Conservation (phyloP, 805 yeast species). For the Sporopachydermia lactativora region DNA sequence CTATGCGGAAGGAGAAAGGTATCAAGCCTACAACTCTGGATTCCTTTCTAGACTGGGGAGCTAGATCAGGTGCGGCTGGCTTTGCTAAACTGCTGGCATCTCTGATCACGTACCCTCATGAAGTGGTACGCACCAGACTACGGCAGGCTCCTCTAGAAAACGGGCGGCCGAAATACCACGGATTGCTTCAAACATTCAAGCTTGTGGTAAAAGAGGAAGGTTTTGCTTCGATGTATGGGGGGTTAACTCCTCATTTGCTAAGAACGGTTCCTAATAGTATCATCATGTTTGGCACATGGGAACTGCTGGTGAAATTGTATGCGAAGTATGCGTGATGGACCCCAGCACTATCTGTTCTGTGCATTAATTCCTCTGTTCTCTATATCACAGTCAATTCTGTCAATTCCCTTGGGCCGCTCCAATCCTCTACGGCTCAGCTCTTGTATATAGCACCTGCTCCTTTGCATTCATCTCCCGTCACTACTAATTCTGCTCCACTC, state of each 20-base stretch:
- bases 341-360: too few relatives aligned
- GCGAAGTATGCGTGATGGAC: conserved; percentile 9
- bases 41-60: conserved; percentile 76
- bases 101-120: conserved; percentile 90
- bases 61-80: conserved; percentile 96
- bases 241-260: conserved; percentile 89
- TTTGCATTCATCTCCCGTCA: too few relatives aligned
- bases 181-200: conserved; percentile 75
- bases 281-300: conserved; percentile 99
- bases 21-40: conserved; percentile 33
- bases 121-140: conserved; percentile 87
- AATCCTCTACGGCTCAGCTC: too few relatives aligned
- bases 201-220: conserved; percentile 90
- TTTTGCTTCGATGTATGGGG: conserved; percentile 86
- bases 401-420: too few relatives aligned
- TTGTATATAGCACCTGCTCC: too few relatives aligned
- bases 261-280: conserved; percentile 97
- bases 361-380: too few relatives aligned
- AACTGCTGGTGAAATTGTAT: conserved; percentile 51
- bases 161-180: conserved; percentile 79
- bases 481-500: too few relatives aligned
- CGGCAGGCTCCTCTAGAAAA: conserved; percentile 84
- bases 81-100: conserved; percentile 91
- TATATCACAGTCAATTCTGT: too few relatives aligned
- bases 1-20: conserved; percentile 23